Evolutionary conservation across 176 grass and related monocot species (phyloP).

Genomic region (Lolium multiflorum): DNA sequence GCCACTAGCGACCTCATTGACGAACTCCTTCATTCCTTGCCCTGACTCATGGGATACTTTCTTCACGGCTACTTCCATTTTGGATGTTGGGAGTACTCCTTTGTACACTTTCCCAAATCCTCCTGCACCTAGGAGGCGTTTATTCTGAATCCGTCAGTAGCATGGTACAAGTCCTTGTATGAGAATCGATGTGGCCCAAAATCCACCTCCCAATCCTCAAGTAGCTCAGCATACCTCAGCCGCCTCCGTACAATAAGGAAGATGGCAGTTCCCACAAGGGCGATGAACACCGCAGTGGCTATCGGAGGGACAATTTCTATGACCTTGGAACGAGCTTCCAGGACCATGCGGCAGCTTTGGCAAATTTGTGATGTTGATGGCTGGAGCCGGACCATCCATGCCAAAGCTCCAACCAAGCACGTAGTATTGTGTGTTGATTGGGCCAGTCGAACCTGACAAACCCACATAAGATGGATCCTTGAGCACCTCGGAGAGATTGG

Average conservation of each 20-base stretch:
- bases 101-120: neutral
- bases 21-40: neutral
- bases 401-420: constrained; percentile 45
- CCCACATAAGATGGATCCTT: neutral
- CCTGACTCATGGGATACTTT: neutral
- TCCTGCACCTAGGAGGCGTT: neutral
- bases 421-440: neutral
- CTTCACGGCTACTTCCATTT: neutral
- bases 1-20: neutral
- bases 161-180: neutral
- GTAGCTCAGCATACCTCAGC: neutral
- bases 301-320: neutral
- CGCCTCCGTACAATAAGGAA: neutral
- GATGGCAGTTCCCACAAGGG: neutral
- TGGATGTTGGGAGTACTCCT: neutral
- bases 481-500: constrained; percentile 19
- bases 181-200: constrained; percentile 28
- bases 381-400: neutral
- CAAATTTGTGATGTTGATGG: constrained; percentile 1
- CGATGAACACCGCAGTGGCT: neutral
- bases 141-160: neutral
- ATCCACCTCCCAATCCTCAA: constrained; percentile 43
- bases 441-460: neutral
- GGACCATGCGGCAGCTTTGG: neutral
- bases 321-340: neutral